Base-by-base conservation (phyloP, 2,329 filamentous ascomycete genomes). In the Colletotrichum falcatum region DNA sequence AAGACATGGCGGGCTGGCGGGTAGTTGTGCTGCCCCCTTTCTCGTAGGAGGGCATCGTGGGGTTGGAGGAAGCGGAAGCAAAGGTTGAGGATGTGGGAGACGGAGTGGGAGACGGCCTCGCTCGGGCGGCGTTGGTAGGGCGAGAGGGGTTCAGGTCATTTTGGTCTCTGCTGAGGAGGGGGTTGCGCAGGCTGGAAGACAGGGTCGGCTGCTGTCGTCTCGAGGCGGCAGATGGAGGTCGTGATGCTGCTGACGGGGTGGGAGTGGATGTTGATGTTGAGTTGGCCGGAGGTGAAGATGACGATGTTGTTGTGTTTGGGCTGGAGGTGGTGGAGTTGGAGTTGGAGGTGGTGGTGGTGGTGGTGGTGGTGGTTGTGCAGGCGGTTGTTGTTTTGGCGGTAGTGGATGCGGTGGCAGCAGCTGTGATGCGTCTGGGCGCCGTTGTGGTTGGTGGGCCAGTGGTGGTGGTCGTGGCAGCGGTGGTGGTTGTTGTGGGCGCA, bases 1-100 rank as follows among this genome's bases (percentile, higher is more conserved):
- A 87, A 63, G 93, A 92, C 83, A 91, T 91, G 77, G 92, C 86
- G 49, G 90, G 88, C 78, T 86, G 85, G 74, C 85, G 86, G 73
- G 82, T 85, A 76, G 84, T 82, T 77, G 83, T 83, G 79, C 79
- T 80, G 76, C 81, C 81, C 79, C 83, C 83, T 81, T 81, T 83
- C 73, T 88, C 84, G 78, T 80, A 79, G 72, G 81, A 81, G 80
- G 88, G 65, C 56, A 65, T 73, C 5, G 73, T 71, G 49, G 66
- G 70, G 42, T 62, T 68, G 9, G 61, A 63, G n/a, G 64, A 55
- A 1, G 66, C 37, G 9, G 63, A 70, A 28, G 63, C 20, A 28
- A n/a, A 65, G 9, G 65, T 37, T 56, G 61, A 26, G 42, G 71
- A 69, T 49, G 61, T 53, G 42, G 67, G 67, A 9, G 67, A 67